Conservation (phyloP, 345 rosid genomes). For the Aegle marmelos region DNA sequence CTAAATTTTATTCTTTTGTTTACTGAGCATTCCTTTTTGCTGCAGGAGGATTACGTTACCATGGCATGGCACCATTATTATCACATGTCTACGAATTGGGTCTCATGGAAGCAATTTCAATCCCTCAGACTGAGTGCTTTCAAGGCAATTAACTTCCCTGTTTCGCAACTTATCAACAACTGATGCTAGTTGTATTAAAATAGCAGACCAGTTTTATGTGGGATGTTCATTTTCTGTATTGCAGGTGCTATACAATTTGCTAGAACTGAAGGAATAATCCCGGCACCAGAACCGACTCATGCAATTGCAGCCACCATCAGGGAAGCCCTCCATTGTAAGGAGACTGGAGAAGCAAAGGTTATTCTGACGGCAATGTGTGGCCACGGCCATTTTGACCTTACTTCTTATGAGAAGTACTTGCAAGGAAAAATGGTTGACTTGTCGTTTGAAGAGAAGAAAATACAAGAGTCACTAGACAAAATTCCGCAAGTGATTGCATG, state of each 20-base stretch:
- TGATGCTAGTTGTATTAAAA: neutral
- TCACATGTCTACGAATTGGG: conserved; percentile 85
- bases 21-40: conserved; percentile 5
- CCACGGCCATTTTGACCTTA: conserved; percentile 90
- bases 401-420: conserved; percentile 77
- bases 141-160: conserved; percentile 38
- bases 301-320: conserved; percentile 91
- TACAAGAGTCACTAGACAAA: conserved; percentile 57
- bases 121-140: conserved; percentile 87
- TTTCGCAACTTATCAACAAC: neutral
- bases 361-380: conserved; percentile 95
- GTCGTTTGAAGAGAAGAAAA: conserved; percentile 64
- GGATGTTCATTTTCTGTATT: neutral
- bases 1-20: conserved; percentile 10
- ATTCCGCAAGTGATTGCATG: conserved; percentile 49
- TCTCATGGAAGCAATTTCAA: conserved; percentile 80
- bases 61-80: conserved; percentile 90
- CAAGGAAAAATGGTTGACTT: conserved; percentile 73
- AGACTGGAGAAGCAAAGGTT: conserved; percentile 79
- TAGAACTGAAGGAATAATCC: conserved; percentile 80
- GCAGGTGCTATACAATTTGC: conserved; percentile 90
- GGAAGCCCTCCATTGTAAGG: conserved; percentile 80
- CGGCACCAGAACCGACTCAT: conserved; percentile 93
- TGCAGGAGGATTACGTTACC: conserved; percentile 87
- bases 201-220: neutral